These are phyloP conservation scores for Maudiozyma turicensis DNA, from an alignment of 805 yeast species.

Conservation along the genomic window DNA sequence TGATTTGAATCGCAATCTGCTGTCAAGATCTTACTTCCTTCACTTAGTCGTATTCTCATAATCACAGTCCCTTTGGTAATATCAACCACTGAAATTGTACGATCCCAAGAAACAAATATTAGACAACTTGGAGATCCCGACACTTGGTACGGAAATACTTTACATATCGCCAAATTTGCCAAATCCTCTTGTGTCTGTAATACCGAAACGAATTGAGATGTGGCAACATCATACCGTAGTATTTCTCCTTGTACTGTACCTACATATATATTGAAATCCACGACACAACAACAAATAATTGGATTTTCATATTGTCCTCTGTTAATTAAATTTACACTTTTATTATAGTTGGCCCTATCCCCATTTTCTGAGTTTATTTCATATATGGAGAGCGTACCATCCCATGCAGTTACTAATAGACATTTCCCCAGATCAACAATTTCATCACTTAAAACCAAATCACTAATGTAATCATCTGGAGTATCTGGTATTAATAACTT, in stretches of 20 bases:
- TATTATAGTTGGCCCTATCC: not conserved
- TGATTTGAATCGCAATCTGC: conserved; percentile 44
- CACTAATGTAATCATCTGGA: conserved; percentile 23
- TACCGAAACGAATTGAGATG: conserved; percentile 21
- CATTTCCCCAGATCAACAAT: conserved; percentile 19
- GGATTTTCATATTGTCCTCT: conserved; percentile 6
- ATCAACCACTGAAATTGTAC: conserved; percentile 40
- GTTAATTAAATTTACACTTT: not conserved
- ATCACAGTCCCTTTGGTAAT: conserved; percentile 19
- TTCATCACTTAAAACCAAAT: conserved; percentile 13
- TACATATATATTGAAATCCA: conserved; percentile 29
- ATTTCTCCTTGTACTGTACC: conserved; percentile 51
- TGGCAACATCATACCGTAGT: conserved; percentile 42
- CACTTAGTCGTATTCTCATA: conserved; percentile 3
- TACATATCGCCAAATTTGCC: conserved; percentile 35
- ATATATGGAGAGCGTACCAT: conserved; percentile 37
- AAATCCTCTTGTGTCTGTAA: conserved; percentile 14
- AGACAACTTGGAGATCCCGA: conserved; percentile 22
- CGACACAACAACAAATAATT: conserved; percentile 12
- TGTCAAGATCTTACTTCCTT: conserved; percentile 32
- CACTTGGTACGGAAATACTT: conserved; percentile 3
- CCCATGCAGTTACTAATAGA: conserved; percentile 50
- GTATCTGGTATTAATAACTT: not conserved
- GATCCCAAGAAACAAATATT: conserved; percentile 58
- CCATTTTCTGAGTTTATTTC: conserved; percentile 7